phyloP scores from a whole-genome alignment of 129 eudicot genomes.

The Chrysanthemum makinoi region DNA sequence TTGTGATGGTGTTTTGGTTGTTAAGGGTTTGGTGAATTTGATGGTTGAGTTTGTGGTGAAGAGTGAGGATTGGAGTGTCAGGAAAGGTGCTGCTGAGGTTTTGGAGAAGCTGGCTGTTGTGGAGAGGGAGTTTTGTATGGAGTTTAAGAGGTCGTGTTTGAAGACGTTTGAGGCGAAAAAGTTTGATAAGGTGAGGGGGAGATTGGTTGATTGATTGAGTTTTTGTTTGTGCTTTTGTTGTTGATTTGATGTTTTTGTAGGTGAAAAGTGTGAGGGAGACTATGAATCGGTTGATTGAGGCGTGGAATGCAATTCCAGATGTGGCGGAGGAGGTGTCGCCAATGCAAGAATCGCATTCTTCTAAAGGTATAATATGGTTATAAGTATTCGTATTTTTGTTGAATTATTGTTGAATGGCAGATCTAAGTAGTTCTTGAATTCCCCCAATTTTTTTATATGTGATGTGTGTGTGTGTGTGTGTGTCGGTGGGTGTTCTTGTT shows the following conservation, averaged over 20 bases:
- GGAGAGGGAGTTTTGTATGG: conserved; percentile 48
- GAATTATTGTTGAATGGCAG: not conserved
- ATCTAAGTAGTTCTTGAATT: not conserved
- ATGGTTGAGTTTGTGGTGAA: conserved; percentile 55
- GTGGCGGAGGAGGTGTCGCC: conserved; percentile 44
- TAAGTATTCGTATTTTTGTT: not conserved
- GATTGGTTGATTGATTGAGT: not conserved
- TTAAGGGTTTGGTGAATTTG: conserved; percentile 43
- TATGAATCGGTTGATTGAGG: conserved; percentile 70
- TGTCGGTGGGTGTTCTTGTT: too few species aligned
- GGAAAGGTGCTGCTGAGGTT: conserved; percentile 80
- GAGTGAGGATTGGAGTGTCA: conserved; percentile 81
- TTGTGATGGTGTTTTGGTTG: conserved; percentile 24
- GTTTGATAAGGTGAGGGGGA: conserved; percentile 59
- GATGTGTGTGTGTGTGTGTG: too few species aligned
- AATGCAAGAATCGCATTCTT: too few species aligned
- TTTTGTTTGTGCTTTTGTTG: not conserved
- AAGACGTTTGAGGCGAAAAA: conserved; percentile 70
- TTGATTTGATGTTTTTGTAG: conserved; percentile 35
- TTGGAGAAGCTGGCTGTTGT: conserved; percentile 57
- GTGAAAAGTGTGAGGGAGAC: conserved; percentile 82
- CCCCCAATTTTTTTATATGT: too few species aligned
- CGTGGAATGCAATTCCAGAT: conserved; percentile 84
- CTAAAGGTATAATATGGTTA: too few species aligned
- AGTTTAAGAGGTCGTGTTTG: conserved; percentile 53